Conservation (phyloP, 208 protist species). For the Leishmania lainsoni region DNA sequence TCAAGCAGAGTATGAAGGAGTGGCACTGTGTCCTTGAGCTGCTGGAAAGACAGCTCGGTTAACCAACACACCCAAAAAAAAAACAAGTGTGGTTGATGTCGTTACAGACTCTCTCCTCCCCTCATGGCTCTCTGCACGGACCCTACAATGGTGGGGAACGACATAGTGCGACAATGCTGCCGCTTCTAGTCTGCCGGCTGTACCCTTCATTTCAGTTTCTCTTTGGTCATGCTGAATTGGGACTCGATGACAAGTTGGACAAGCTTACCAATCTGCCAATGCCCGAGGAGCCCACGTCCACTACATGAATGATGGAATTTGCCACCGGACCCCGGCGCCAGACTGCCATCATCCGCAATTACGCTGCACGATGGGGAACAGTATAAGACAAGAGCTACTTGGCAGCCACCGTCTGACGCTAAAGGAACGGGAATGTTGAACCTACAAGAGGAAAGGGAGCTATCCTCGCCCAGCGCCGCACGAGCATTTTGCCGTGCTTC, state of each 20-base stretch:
- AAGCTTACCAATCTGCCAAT: neutral
- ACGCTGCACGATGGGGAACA: neutral
- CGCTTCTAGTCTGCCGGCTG: neutral
- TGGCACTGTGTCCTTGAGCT: neutral
- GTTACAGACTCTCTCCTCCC: neutral
- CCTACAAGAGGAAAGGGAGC: neutral
- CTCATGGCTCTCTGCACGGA: neutral
- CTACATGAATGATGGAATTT: neutral
- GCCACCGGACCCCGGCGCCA: neutral
- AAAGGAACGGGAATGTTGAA: neutral
- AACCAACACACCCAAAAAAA: neutral
- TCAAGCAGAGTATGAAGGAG: neutral
- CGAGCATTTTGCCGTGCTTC: neutral
- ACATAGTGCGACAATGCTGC: neutral
- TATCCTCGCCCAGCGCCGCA: neutral
- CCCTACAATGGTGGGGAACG: neutral
- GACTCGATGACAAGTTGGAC: neutral
- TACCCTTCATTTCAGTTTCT: neutral
- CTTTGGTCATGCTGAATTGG: neutral
- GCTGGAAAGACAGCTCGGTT: neutral
- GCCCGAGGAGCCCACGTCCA: neutral
- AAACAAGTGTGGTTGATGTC: neutral
- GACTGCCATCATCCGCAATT: neutral
- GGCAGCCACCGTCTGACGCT: neutral
- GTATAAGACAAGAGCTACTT: neutral